Evolutionary conservation across 768 basidiomycete genomes (phyloP), one percentile per base, ranked within the genome.

Genomic region (Trametes gibbosa): DNA sequence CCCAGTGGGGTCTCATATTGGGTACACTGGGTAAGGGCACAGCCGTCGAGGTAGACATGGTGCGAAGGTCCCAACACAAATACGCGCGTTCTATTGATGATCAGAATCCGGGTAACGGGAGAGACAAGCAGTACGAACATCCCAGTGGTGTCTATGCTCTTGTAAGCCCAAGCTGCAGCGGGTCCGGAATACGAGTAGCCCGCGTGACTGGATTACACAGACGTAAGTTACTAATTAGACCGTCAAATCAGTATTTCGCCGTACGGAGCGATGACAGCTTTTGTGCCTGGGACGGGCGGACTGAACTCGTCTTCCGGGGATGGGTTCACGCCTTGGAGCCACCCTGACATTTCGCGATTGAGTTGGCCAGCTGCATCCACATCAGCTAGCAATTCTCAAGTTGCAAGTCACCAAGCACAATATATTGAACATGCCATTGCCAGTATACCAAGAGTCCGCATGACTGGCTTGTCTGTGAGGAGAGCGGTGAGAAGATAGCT

Each of bases 11-110:
- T 99, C 3, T 80, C 83, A 69, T 97, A 98, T 46, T 78, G 73
- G 17, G 78, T 75, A 73, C 90, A 95, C n/a, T 71, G 75, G 2
- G 93, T 89, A 17, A 99, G 75, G 2, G 95, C 95, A 68, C 96
- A 97, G 17, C 89, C 89, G 53, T 87, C 78, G 21, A 98, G 77
- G 72, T 95, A 90, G 66, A 89, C 80, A 64, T 97, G 92, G 72
- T 99, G 97, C 1, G 97, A 96, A 2, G 97, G 97, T 0, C 97
- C 97, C 16, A 99, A 84, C 60, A 99, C 83, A 70, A 98, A 95
- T 50, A 99, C 89, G 14, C 92, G 85, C 69, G 90, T 91, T 50
- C 97, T 98, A 65, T 6, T 25, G 2, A 32, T 5, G 5, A 16
- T 48, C 21, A 35, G 50, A n/a, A 17, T 2, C n/a, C 34, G 13